Conservation (phyloP, 2,329 filamentous ascomycete genomes). For the Diaporthe australafricana region DNA sequence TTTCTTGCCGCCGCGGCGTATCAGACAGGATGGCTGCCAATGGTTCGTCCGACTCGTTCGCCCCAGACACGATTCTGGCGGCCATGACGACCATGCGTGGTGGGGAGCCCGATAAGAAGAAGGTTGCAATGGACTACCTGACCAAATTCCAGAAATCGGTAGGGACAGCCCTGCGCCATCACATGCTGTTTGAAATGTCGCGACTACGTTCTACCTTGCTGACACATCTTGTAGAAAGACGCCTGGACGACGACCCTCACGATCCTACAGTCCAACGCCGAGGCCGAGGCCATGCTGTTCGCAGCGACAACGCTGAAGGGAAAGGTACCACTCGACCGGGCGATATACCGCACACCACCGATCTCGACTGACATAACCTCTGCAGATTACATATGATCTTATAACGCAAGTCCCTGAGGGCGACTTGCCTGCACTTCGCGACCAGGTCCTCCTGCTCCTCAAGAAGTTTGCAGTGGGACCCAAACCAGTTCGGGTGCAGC, state of each 20-base stretch:
- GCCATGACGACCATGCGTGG: constrained; percentile 94
- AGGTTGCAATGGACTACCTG: constrained; percentile 86
- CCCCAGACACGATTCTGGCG: constrained; percentile 79
- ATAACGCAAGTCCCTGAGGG: constrained; percentile 82
- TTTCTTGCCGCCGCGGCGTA: constrained; percentile 37
- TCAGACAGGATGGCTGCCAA: constrained; percentile 72
- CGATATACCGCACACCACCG: constrained; percentile 32
- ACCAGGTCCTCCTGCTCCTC: constrained; percentile 84
- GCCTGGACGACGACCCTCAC: constrained; percentile 92
- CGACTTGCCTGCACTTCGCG: constrained; percentile 81
- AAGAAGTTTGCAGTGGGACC: constrained; percentile 85
- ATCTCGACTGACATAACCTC: constrained; percentile 34
- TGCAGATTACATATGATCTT: constrained; percentile 94
- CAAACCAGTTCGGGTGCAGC: constrained; percentile 86
- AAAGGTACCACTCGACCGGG: constrained; percentile 74
- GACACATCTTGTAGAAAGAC: constrained; percentile 71
- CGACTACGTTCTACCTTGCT: neutral
- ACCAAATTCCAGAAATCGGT: constrained; percentile 99
- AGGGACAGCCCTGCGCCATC: constrained; percentile 47
- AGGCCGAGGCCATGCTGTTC: constrained; percentile 90
- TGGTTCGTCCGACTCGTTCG: constrained; percentile 77
- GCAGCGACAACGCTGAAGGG: constrained; percentile 97
- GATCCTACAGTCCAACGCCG: constrained; percentile 84
- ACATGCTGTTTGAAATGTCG: neutral
- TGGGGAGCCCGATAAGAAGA: constrained; percentile 84